phyloP scores from a whole-genome alignment of 2,329 filamentous ascomycete species.

The Rhytidhysteron rufulum region DNA sequence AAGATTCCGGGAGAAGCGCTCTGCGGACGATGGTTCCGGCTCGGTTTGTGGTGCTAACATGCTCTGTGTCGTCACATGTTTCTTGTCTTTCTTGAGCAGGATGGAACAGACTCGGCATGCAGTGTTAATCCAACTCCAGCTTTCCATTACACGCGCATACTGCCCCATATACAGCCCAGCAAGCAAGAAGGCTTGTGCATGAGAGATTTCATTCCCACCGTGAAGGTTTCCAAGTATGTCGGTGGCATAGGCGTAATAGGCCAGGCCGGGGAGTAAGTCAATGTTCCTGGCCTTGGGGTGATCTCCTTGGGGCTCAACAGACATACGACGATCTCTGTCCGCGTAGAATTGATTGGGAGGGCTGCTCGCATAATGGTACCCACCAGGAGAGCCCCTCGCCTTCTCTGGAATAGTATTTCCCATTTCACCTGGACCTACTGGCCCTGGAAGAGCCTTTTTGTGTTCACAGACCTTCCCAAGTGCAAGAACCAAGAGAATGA shows the following conservation, averaged over 20 bases:
- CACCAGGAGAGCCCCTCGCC: constrained; percentile 33
- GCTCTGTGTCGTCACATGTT: too few species aligned
- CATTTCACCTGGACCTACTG: constrained; percentile 48
- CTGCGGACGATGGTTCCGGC: background rate
- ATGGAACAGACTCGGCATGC: constrained; percentile 62
- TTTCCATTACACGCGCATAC: constrained; percentile 80
- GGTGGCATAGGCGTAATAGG: constrained; percentile 82
- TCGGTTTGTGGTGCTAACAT: too few species aligned
- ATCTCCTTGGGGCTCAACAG: constrained; percentile 27
- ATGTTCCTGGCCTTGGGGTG: constrained; percentile 56
- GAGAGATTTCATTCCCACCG: constrained; percentile 73
- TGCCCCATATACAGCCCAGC: constrained; percentile 88
- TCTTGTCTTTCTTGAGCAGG: constrained; percentile 74
- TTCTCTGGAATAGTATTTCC: constrained; percentile 21
- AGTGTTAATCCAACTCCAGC: constrained; percentile 66
- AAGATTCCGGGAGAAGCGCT: constrained; percentile 26
- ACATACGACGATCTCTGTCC: constrained; percentile 24
- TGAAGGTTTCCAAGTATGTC: constrained; percentile 81
- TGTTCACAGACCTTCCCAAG: constrained; percentile 75
- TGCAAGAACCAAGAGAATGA: constrained; percentile 79
- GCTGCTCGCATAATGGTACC: constrained; percentile 29
- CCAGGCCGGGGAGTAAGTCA: constrained; percentile 81
- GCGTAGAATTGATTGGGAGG: constrained; percentile 9
- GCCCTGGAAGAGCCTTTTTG: constrained; percentile 48
- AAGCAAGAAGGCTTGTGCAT: constrained; percentile 80